Evolutionary conservation across 75 land plant genomes (phyloP), one percentile per base, ranked within the genome.

Genomic region (Cunninghamia lanceolata): DNA sequence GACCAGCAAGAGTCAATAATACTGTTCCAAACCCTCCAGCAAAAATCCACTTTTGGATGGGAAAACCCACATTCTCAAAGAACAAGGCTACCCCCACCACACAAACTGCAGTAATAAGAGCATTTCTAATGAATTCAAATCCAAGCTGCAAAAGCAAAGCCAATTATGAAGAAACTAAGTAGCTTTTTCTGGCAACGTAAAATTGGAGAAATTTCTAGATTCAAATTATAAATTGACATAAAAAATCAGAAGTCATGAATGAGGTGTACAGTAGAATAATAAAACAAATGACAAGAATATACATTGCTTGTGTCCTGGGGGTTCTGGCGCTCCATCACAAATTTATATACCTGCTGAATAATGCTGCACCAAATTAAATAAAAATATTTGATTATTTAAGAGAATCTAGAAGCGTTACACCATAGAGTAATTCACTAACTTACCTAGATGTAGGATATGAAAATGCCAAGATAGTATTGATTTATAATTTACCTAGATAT

Each of bases 21-120:
- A 98, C 98, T 83, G 98, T 96, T 82, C 98, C 98, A 89, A 98
- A 93, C 52, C 99, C 99, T 87, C 99, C 99, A 87, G 98, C 99
- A 86, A 98, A 95, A 13, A 98, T 68, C 98, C 95, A 96, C 86
- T 93, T 98, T 87, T 96, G 96, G 10, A 98, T 96, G 30, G 98
- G 94, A 85, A 98, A 96, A 63, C 99, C 99, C 43, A 98, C 83
- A 82, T 96, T 90, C 88, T 98, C 99, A 98, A 98, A 94, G 86
- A 98, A 98, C 53, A 98, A 87, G 88, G 97, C 93, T 38, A 91
- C 92, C 78, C 98, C 98, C 32, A 95, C 98, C 85, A 98, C 94
- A 98, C 99, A 95, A 1, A 96, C 97, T 36, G 96, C 94, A 79
- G 95, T 91, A 82, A 94, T 93, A 4, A 98, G 89, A 85, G 98